phyloP scores from a whole-genome alignment of 2,329 filamentous ascomycete species.

The Pyricularia sp. region DNA sequence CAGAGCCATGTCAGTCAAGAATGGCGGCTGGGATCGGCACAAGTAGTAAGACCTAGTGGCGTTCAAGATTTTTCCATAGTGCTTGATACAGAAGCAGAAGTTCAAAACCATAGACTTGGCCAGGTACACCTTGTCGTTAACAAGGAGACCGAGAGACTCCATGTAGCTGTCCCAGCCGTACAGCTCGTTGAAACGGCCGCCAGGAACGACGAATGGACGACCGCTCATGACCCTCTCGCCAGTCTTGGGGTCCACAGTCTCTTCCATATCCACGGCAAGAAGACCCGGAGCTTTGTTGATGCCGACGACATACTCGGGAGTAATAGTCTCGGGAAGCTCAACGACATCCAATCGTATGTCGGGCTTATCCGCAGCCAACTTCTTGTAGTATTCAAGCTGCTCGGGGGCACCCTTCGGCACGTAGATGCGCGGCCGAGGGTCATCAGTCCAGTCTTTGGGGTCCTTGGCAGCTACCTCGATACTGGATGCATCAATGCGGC shows the following conservation, averaged over 20 bases:
- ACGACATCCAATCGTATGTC: conserved; percentile 81
- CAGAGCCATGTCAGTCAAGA: conserved; percentile 93
- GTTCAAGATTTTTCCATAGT: conserved; percentile 97
- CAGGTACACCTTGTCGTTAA: conserved; percentile 72
- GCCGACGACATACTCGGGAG: conserved; percentile 66
- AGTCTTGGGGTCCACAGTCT: conserved; percentile 52
- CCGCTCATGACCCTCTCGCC: conserved; percentile 61
- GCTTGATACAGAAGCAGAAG: conserved; percentile 95
- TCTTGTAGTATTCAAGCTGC: conserved; percentile 79
- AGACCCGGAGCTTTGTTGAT: conserved; percentile 82
- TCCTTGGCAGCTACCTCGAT: conserved; percentile 79
- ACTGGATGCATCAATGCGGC: conserved; percentile 76
- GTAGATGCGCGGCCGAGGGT: conserved; percentile 85
- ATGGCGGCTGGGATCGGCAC: conserved; percentile 84
- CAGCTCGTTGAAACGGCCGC: conserved; percentile 92
- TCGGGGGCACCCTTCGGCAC: conserved; percentile 72
- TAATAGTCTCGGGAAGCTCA: conserved; percentile 62
- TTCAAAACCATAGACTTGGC: conserved; percentile 92
- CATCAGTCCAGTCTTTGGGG: conserved; percentile 88
- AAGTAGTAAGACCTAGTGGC: conserved; percentile 95
- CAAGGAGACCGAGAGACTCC: conserved; percentile 80
- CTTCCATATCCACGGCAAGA: conserved; percentile 79
- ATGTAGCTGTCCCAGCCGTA: conserved; percentile 99
- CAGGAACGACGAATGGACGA: conserved; percentile 91
- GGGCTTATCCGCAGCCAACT: conserved; percentile 64